phyloP scores from a whole-genome alignment of 805 yeast genomes.

The Nakazawaea molendinolei region DNA sequence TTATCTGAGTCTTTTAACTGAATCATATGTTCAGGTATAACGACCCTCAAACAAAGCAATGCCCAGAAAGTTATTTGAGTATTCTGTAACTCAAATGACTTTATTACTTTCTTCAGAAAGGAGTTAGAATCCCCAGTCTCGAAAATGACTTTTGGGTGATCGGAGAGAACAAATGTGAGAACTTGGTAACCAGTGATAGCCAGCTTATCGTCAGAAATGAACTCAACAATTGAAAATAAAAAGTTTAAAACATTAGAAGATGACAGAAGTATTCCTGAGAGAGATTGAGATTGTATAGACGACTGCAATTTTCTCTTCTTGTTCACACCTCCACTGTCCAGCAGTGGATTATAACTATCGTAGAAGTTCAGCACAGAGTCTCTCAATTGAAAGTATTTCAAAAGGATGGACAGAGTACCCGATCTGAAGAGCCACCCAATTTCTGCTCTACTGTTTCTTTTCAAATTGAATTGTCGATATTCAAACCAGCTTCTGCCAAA shows the following conservation, averaged over 20 bases:
- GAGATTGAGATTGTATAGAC: too few relatives aligned
- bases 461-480: constrained; percentile 4
- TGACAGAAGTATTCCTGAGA: constrained; percentile 11
- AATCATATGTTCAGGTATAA: constrained; percentile 13
- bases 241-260: constrained; percentile 24
- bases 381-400: constrained; percentile 25
- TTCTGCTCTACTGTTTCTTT: constrained; percentile 7
- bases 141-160: too few relatives aligned
- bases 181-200: constrained; percentile 24
- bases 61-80: constrained; percentile 22
- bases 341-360: not conserved
- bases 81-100: constrained; percentile 18
- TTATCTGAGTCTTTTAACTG: too few relatives aligned
- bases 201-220: constrained; percentile 11
- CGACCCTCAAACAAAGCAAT: constrained; percentile 18
- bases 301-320: constrained; percentile 24
- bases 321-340: constrained; percentile 8
- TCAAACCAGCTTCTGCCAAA: constrained; percentile 19
- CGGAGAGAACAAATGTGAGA: constrained; percentile 20
- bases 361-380: not conserved
- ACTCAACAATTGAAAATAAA: constrained; percentile 14
- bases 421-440: constrained; percentile 35
- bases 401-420: constrained; percentile 29
- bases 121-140: too few relatives aligned
- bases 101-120: too few relatives aligned